Percentiles rank a stretch among this genome's conserved stretches.
phyloP scores from a whole-genome alignment of 139 green algal genomes.

The Chlamydomonas sphaeroides region DNA sequence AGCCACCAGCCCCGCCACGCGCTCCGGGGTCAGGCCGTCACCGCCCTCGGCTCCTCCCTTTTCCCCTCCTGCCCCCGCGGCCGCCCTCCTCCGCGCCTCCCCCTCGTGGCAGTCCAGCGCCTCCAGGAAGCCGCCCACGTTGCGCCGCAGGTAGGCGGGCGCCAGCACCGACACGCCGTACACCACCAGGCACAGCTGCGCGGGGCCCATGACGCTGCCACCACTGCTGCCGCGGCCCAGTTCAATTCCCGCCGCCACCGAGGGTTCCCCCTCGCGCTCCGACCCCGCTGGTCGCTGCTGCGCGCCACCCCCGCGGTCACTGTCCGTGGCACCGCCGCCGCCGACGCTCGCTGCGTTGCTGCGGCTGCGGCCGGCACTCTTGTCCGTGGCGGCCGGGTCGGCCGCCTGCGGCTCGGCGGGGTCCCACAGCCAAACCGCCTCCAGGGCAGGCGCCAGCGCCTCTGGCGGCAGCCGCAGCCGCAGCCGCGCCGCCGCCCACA shows the following conservation, averaged over 20 bases:
- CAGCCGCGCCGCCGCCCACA: slow-evolving; percentile 24
- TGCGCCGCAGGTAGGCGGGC: slow-evolving; percentile 2
- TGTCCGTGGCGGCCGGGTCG: too few relatives aligned
- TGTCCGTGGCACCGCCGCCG: too few relatives aligned
- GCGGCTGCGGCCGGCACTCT: too few relatives aligned
- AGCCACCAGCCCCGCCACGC: slow-evolving; percentile 45
- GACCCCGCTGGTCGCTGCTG: too few relatives aligned
- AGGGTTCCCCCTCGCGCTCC: neutral
- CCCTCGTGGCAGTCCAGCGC: slow-evolving; percentile 41
- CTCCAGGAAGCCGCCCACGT: slow-evolving; percentile 34
- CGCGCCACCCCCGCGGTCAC: too few relatives aligned
- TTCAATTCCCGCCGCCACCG: too few relatives aligned
- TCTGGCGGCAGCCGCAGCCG: neutral
- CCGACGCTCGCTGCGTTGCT: too few relatives aligned
- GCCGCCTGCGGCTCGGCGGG: slow-evolving; percentile 29
- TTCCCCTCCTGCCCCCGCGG: slow-evolving; percentile 36
- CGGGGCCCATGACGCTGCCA: neutral
- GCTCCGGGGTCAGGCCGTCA: slow-evolving; percentile 56
- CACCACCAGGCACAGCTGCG: slow-evolving; percentile 35
- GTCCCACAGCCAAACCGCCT: slow-evolving; percentile 44
- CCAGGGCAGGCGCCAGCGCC: slow-evolving; percentile 6
- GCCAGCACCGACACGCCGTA: slow-evolving; percentile 33
- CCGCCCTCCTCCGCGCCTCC: slow-evolving; percentile 51
- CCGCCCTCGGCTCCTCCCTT: slow-evolving; percentile 39
- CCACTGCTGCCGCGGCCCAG: neutral